Conservation (phyloP, 768 basidiomycete species). For the Tulasnella sp. region DNA sequence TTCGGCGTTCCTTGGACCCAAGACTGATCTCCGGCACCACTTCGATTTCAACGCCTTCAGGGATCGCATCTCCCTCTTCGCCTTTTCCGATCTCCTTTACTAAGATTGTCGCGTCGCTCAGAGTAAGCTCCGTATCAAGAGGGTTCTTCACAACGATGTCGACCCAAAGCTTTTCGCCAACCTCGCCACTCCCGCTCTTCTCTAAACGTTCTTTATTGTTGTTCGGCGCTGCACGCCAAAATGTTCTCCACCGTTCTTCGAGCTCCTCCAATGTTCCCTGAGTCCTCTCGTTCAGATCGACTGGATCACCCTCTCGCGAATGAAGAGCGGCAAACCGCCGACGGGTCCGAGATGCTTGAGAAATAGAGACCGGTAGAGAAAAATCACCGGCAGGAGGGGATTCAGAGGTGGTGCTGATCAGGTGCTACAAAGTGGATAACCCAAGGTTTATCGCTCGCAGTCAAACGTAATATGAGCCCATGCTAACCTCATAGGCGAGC, state of each 20-base stretch:
- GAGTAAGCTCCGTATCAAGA: constrained; percentile 64
- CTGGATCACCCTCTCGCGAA: constrained; percentile 39
- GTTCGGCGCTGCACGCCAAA: constrained; percentile 46
- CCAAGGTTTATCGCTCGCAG: not conserved
- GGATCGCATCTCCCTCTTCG: constrained; percentile 32
- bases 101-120: constrained; percentile 58
- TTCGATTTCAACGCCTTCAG: constrained; percentile 54
- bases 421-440: constrained; percentile 52
- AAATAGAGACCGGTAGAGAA: constrained; percentile 64
- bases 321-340: constrained; percentile 56
- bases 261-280: constrained; percentile 53
- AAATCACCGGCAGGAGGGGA: constrained; percentile 45
- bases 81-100: constrained; percentile 43
- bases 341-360: constrained; percentile 53
- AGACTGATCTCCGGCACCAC: constrained; percentile 59
- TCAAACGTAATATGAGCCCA: not conserved
- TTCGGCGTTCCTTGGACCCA: constrained; percentile 59
- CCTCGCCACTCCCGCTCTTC: constrained; percentile 55
- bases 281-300: constrained; percentile 33
- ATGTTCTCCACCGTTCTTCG: constrained; percentile 62
- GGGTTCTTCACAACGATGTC: constrained; percentile 70
- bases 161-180: constrained; percentile 72
- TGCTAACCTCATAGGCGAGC: constrained; percentile 72
- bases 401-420: constrained; percentile 54
- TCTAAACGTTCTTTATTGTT: constrained; percentile 54